Base-by-base conservation (phyloP, 176 grass and related monocot species). In the Oryza brachyantha region DNA sequence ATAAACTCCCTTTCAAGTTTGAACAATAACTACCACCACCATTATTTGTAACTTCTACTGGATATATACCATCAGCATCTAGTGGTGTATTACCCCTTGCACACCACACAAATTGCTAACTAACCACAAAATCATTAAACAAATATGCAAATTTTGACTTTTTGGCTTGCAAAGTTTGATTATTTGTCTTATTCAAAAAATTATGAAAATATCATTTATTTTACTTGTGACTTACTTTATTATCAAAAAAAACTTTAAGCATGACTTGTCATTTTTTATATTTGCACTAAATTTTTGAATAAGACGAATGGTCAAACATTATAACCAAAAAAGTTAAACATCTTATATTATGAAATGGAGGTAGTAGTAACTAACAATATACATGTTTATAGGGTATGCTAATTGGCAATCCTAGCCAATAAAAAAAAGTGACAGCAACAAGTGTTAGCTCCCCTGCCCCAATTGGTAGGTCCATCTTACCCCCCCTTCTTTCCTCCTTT, bases 371-470 rank as follows among this genome's bases (percentile, higher is more conserved):
- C 32, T 55, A 78, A 62, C 55, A 45, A 76, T 14, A 28, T 32
- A 52, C 6, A 28, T 32, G n/a, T 13, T 13, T 28, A 27, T 43
- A 76, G 29, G 38, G 46, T 50, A 19, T 64, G 36, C 50, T n/a
- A 64, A 54, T 35, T 70, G 64, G 64, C 29, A 76, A 76, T 57
- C 81, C 72, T 42, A 52, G 46, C 72, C 63, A 39, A 34, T 50
- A 82, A 62, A 70, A 79, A 79, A 75, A 88, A 70, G 52, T 79
- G 76, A 68, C 48, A 80, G 41, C 64, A 80, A 55, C 55, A 84
- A 84, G 81, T 84, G 64, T 81, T 81, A n/a, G 76, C 26, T 61
- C 40, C 62, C 80, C 64, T 75, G 35, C 35, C 77, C 77, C 86
- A 84, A 68, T 32, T 65, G 21, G 86, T 84, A 88, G 70, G 76